Conservation (phyloP, 768 basidiomycete species). For the Cystoderma amianthinum region DNA sequence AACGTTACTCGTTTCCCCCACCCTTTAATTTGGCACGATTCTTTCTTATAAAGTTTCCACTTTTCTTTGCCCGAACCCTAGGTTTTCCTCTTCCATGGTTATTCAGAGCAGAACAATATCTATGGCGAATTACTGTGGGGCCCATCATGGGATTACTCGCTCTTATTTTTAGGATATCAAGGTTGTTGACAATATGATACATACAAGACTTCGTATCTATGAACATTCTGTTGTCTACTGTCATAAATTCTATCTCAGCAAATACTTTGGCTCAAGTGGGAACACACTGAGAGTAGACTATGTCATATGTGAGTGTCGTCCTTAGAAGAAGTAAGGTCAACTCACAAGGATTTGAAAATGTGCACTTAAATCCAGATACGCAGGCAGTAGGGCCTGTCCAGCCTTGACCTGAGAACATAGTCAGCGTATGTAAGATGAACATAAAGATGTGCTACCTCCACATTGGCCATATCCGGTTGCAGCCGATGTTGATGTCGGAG, state of each 20-base stretch:
- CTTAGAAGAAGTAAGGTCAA: no score
- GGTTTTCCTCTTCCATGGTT: conserved; percentile 11
- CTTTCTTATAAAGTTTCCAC: conserved; percentile 15
- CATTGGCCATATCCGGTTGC: conserved; percentile 33
- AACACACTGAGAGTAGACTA: conserved; percentile 41
- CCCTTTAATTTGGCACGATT: conserved; percentile 41
- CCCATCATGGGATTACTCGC: conserved; percentile 23
- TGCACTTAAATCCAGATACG: conserved; percentile 28
- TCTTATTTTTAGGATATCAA: background rate
- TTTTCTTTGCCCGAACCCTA: conserved; percentile 7
- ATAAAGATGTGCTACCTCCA: conserved; percentile 21
- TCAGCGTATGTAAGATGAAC: background rate
- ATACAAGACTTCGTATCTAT: no score
- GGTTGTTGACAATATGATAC: background rate
- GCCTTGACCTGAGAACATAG: conserved; percentile 12
- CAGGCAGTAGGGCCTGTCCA: conserved; percentile 39
- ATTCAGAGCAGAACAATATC: conserved; percentile 15
- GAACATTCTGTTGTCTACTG: background rate
- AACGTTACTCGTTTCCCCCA: conserved; percentile 37
- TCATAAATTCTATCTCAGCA: background rate
- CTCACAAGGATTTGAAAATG: conserved; percentile 31
- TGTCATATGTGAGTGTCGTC: no score
- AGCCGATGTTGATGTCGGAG: conserved; percentile 21
- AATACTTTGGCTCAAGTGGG: conserved; percentile 15
- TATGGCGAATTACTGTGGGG: conserved; percentile 37